phyloP scores from a whole-genome alignment of 2,329 filamentous ascomycete genomes.

The Aureobasidium pullulans region DNA sequence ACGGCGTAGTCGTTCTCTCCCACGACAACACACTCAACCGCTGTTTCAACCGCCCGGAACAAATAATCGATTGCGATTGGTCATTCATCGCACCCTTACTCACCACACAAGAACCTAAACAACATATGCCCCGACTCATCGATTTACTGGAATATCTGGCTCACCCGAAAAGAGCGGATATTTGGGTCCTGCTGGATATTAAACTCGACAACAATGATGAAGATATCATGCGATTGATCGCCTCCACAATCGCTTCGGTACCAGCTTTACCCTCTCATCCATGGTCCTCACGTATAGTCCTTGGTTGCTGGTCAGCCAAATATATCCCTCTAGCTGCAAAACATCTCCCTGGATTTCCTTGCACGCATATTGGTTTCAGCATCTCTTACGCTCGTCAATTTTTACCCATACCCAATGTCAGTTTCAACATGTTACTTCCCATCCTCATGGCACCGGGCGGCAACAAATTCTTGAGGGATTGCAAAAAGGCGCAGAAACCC shows the following conservation, averaged over 20 bases:
- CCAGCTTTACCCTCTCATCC: constrained; percentile 38
- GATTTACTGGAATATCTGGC: constrained; percentile 70
- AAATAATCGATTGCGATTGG: constrained; percentile 71
- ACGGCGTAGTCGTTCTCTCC: constrained; percentile 70
- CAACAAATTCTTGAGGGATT: constrained; percentile 50
- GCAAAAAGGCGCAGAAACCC: constrained; percentile 42
- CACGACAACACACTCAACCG: constrained; percentile 67
- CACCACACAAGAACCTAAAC: constrained; percentile 59
- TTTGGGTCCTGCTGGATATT: constrained; percentile 84
- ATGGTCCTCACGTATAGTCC: constrained; percentile 67
- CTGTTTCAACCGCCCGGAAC: constrained; percentile 69
- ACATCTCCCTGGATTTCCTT: constrained; percentile 55
- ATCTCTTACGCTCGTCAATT: constrained; percentile 64
- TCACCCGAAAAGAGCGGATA: constrained; percentile 53
- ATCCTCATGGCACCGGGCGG: constrained; percentile 64
- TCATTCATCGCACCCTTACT: constrained; percentile 59
- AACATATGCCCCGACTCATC: constrained; percentile 63
- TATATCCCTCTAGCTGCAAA: constrained; percentile 58
- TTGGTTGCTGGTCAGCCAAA: constrained; percentile 76
- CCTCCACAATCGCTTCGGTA: constrained; percentile 52
- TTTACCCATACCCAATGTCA: constrained; percentile 57
- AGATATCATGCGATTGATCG: constrained; percentile 63
- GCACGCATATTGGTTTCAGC: constrained; percentile 61
- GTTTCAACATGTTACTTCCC: constrained; percentile 70
- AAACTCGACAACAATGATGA: constrained; percentile 70